Evolutionary conservation across 345 rosid genomes (phyloP).

Genomic region (Citrus medica): DNA sequence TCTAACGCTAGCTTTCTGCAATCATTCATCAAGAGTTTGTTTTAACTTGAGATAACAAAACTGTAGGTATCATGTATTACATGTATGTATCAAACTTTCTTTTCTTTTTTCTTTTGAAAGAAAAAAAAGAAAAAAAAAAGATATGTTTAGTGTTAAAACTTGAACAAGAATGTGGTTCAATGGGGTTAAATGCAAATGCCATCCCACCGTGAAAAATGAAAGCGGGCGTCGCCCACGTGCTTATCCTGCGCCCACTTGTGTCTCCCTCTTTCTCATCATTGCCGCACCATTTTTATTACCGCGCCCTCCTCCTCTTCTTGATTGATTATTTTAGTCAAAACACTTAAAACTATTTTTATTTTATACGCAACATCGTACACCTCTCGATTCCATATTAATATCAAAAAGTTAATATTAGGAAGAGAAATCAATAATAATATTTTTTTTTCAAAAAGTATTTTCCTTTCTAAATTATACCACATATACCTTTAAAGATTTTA

Average conservation of each 20-base stretch:
- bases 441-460: too few relatives aligned
- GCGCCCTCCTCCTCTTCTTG: background rate
- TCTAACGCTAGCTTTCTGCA: background rate
- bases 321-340: slow-evolving; percentile 38
- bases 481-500: background rate
- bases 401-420: background rate
- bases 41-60: background rate
- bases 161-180: slow-evolving; percentile 8
- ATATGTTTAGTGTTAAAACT: too few relatives aligned
- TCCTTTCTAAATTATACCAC: background rate
- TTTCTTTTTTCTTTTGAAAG: too few relatives aligned
- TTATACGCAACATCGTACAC: slow-evolving; percentile 32
- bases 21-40: background rate
- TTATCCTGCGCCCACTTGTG: slow-evolving; percentile 68
- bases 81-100: too few relatives aligned
- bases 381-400: slow-evolving; percentile 8
- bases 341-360: slow-evolving; percentile 27
- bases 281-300: slow-evolving; percentile 30
- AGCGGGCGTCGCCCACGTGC: slow-evolving; percentile 73
- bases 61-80: background rate
- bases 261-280: slow-evolving; percentile 67
- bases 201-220: slow-evolving; percentile 63
- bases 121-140: background rate
- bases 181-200: background rate
- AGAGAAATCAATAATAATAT: background rate